Conservation (phyloP, 108 stramenopile species). For the Cyclotella atomus region DNA sequence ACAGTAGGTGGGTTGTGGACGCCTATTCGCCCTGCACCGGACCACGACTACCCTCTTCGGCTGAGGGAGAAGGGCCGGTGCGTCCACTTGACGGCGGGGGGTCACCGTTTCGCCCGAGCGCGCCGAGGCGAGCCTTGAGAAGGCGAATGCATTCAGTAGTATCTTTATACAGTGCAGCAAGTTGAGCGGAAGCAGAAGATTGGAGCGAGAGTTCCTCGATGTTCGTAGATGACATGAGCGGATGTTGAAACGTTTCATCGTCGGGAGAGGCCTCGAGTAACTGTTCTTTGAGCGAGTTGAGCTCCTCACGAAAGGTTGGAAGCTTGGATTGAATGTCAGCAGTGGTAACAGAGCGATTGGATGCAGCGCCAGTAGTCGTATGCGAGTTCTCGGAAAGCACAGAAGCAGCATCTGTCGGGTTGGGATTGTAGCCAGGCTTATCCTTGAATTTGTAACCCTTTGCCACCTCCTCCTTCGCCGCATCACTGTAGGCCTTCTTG, state of each 20-base stretch:
- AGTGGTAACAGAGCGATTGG: neutral
- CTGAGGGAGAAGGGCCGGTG: neutral
- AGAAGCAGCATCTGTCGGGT: neutral
- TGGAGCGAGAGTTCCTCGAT: neutral
- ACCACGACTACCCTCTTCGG: constrained; percentile 1
- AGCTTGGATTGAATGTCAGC: neutral
- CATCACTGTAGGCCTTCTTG: neutral
- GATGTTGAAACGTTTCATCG: neutral
- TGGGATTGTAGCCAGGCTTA: neutral
- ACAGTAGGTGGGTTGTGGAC: neutral
- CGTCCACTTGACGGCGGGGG: constrained; percentile 2
- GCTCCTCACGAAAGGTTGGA: neutral
- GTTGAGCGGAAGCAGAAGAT: neutral
- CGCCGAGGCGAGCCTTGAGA: constrained; percentile 1
- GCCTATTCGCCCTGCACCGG: neutral
- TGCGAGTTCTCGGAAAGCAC: neutral
- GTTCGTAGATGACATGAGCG: neutral
- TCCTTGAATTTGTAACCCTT: neutral
- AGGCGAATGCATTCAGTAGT: neutral
- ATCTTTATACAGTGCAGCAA: neutral
- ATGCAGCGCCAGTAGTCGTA: neutral
- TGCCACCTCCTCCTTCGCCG: constrained; percentile 1
- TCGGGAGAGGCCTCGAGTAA: neutral
- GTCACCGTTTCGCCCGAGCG: neutral
- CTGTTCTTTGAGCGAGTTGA: neutral